Base-by-base conservation (phyloP, 306 rosid species). In the Macrotyloma uniflorum region DNA sequence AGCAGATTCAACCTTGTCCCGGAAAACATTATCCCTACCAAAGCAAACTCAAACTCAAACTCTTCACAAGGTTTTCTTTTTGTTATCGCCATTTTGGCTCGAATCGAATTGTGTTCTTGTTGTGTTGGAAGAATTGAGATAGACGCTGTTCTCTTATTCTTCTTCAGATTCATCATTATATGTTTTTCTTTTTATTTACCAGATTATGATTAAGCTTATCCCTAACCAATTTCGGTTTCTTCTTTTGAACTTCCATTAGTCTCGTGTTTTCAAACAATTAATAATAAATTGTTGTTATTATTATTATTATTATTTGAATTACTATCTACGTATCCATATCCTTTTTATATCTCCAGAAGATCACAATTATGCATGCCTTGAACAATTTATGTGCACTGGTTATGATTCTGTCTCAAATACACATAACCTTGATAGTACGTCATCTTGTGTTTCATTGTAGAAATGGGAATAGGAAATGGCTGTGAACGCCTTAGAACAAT, bases 401-500 rank as follows among this genome's bases (percentile, higher is more conserved):
- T 54, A 20, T 13, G 74, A 15, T 73, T 75, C 58, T 45, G 40
- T 15, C 23, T 23, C 4, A 23, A 8, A 6, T 32, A 8, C 30
- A 51, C 28, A 12, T 5, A 49, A 28, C 24, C 55, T 23, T 74
- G 63, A 22, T 14, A 18, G 20, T 38, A 16, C n/a, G 47, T 74
- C 10, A 33, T 76, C 4, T 40, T 26, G 57, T 74, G 45, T 47
- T 24, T 18, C 47, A 49, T 80, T 66, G 50, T 79, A 75, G 81
- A 58, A 20, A 88, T 91, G 91, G 86, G 84, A 35, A 32, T 82
- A 28, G 86, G 69, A 43, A 73, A 67, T 77, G 82, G 83, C 45
- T 82, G 65, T 8, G 90, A 88, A 62, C 93, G 90, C 45, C 83
- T 88, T 42, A 87, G 95, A 75, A 92, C 97, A 8, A 85, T 88